Evolutionary conservation across 768 basidiomycete genomes (phyloP).

Genomic region (Leccinum aurantiacum): DNA sequence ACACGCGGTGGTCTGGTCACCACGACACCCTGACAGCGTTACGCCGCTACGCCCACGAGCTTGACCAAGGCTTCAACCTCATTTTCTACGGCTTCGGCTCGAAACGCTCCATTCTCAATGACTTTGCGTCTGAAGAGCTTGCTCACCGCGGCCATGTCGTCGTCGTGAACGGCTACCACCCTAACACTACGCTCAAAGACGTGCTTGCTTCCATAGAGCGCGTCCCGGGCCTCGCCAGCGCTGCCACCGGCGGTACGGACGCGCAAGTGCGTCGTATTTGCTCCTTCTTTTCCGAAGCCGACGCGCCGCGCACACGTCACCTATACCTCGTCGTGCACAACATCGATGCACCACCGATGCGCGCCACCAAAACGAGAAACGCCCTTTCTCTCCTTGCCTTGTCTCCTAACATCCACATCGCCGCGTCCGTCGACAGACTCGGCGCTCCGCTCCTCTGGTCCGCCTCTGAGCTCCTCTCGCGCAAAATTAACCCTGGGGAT

Average conservation of each 20-base stretch:
- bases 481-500: slow-evolving; percentile 38
- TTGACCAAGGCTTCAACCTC: slow-evolving; percentile 83
- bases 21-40: slow-evolving; percentile 39
- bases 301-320: slow-evolving; percentile 35
- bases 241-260: slow-evolving; percentile 42
- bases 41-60: slow-evolving; percentile 64
- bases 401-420: slow-evolving; percentile 74
- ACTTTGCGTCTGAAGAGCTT: slow-evolving; percentile 62
- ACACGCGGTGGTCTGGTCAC: slow-evolving; percentile 24
- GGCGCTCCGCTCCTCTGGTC: slow-evolving; percentile 84
- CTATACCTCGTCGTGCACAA: slow-evolving; percentile 87
- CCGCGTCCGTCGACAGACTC: slow-evolving; percentile 86
- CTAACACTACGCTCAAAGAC: slow-evolving; percentile 65
- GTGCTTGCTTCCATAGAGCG: slow-evolving; percentile 59
- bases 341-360: slow-evolving; percentile 76
- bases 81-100: slow-evolving; percentile 89
- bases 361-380: slow-evolving; percentile 60
- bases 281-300: slow-evolving; percentile 53
- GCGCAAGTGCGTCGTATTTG: slow-evolving; percentile 64
- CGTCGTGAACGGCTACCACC: slow-evolving; percentile 76
- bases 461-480: slow-evolving; percentile 57
- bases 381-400: slow-evolving; percentile 72
- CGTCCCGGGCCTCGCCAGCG: slow-evolving; percentile 24
- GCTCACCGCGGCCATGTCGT: slow-evolving; percentile 67
- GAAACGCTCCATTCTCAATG: slow-evolving; percentile 74